These are phyloP conservation scores for Populus hybrid DNA, from an alignment of 441 rosid genomes.

Conservation along the genomic window DNA sequence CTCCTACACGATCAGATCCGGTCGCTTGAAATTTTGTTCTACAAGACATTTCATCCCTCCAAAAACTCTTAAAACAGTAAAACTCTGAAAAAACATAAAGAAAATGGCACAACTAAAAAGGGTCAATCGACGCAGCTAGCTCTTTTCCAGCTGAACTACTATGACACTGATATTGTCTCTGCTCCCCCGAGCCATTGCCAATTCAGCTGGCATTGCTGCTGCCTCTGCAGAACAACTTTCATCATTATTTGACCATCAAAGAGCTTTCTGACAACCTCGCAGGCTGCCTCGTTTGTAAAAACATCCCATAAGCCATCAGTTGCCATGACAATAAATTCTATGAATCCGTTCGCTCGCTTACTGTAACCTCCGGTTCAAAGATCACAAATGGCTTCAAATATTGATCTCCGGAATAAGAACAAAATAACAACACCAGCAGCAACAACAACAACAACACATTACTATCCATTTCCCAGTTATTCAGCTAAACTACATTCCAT, in stretches of 20 bases:
- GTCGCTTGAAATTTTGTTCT: too few relatives aligned
- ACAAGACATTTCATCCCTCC: too few relatives aligned
- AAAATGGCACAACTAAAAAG: neutral
- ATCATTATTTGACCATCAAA: neutral
- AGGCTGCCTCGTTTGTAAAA: slow-evolving; percentile 15
- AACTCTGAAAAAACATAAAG: neutral
- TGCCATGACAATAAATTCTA: slow-evolving; percentile 6
- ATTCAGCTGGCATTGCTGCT: too few relatives aligned
- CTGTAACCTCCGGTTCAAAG: slow-evolving; percentile 14
- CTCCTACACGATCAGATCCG: neutral
- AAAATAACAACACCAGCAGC: neutral
- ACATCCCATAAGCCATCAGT: slow-evolving; percentile 24
- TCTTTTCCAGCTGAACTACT: slow-evolving; percentile 1
- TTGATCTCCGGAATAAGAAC: slow-evolving; percentile 14
- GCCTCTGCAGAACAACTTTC: too few relatives aligned
- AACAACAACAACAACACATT: too few relatives aligned
- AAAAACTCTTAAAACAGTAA: too few relatives aligned
- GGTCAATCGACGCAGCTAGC: neutral
- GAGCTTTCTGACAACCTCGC: slow-evolving; percentile 12
- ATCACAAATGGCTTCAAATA: slow-evolving; percentile 16
- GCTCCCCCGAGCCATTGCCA: neutral
- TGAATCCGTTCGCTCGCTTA: neutral
- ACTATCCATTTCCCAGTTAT: too few relatives aligned
- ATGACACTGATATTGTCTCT: slow-evolving; percentile 23
- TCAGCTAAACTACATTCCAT: too few relatives aligned